Evolutionary conservation across 257 asterid species (phyloP).

Genomic region (Misopates orontium): DNA sequence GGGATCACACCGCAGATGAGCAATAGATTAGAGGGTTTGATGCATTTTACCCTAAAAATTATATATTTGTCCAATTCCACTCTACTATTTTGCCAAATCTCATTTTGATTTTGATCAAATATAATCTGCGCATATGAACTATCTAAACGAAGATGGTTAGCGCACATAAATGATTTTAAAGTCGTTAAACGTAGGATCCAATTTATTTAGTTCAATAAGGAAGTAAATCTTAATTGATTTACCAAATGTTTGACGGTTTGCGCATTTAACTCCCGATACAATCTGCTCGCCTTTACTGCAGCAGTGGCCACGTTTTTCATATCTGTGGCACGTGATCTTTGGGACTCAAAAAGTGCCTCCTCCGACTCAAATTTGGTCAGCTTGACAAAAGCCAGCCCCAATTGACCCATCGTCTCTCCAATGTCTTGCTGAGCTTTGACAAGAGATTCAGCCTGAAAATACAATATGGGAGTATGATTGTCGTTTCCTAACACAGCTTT

Average conservation of each 20-base stretch:
- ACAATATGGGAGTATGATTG: not conserved
- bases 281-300: slow-evolving; percentile 94
- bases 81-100: not conserved
- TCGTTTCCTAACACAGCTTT: too few species aligned
- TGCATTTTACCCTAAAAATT: too few species aligned
- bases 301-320: slow-evolving; percentile 96
- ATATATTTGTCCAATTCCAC: too few species aligned
- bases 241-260: slow-evolving; percentile 98
- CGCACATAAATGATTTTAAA: not conserved
- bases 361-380: slow-evolving; percentile 93
- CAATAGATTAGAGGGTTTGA: too few species aligned
- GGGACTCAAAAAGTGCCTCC: slow-evolving; percentile 80
- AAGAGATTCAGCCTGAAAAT: slow-evolving; percentile 82
- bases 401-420: slow-evolving; percentile 94
- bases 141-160: not conserved
- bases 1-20: too few species aligned
- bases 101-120: not conserved
- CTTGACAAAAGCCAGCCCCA: slow-evolving; percentile 92
- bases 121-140: not conserved
- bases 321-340: slow-evolving; percentile 79
- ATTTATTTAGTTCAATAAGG: slow-evolving; percentile 12
- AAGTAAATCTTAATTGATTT: slow-evolving; percentile 24
- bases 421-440: slow-evolving; percentile 95
- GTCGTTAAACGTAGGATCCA: not conserved
- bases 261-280: slow-evolving; percentile 85